phyloP scores from a whole-genome alignment of 257 asterid genomes.

The Oldenlandia corymbosa region DNA sequence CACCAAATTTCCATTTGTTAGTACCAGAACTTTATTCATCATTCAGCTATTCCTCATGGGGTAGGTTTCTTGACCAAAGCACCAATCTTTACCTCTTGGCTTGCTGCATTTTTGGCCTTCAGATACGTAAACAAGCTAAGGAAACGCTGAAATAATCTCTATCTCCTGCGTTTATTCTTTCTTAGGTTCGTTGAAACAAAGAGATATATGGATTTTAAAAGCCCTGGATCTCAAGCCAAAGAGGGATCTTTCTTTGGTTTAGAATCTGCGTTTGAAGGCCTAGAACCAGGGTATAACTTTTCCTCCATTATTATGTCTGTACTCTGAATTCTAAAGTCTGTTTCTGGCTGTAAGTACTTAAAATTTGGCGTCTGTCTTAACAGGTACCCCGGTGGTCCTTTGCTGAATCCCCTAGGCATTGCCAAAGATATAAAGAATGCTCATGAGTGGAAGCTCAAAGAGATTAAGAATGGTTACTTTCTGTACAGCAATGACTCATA shows the following conservation, averaged over 20 bases:
- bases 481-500: neutral
- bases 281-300: conserved; percentile 71
- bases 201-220: conserved; percentile 73
- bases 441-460: conserved; percentile 80
- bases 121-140: neutral
- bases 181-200: conserved; percentile 75
- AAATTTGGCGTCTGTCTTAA: neutral
- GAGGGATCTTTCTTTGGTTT: conserved; percentile 75
- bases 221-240: conserved; percentile 84
- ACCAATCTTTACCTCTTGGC: neutral
- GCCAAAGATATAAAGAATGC: conserved; percentile 83
- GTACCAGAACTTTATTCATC: conserved; percentile 55
- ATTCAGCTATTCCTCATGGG: conserved; percentile 86
- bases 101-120: neutral
- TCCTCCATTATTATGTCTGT: neutral
- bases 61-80: conserved; percentile 28
- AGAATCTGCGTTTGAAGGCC: conserved; percentile 76
- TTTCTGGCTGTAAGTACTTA: neutral
- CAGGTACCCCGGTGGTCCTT: conserved; percentile 94
- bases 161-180: neutral
- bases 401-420: conserved; percentile 80
- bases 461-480: conserved; percentile 73
- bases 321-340: neutral
- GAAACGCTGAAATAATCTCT: neutral
- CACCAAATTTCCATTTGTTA: conserved; percentile 65